phyloP scores from a whole-genome alignment of 2,329 filamentous ascomycete species.

The Pseudocercospora cruenta region DNA sequence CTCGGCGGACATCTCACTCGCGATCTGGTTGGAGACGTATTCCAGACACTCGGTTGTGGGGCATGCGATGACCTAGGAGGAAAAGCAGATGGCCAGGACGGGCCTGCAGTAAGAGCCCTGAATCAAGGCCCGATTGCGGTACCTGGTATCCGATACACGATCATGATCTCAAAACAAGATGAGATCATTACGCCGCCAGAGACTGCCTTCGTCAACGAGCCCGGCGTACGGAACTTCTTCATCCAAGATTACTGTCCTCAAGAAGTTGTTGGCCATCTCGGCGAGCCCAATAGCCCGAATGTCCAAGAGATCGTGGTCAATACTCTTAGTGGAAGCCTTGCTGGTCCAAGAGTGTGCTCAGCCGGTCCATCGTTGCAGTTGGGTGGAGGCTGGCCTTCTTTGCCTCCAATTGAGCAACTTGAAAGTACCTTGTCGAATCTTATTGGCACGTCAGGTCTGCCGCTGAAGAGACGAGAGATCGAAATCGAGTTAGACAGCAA shows the following conservation, averaged over 20 bases:
- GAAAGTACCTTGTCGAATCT: neutral
- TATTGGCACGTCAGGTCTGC: neutral
- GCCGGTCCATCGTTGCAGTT: conserved; percentile 1
- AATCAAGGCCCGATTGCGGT: conserved; percentile 21
- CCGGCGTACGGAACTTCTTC: conserved; percentile 18
- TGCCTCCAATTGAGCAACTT: neutral
- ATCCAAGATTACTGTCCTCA: conserved; percentile 24
- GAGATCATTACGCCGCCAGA: conserved; percentile 20
- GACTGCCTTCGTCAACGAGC: conserved; percentile 22
- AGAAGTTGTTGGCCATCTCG: conserved; percentile 18
- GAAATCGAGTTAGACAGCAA: neutral
- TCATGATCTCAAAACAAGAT: conserved; percentile 20
- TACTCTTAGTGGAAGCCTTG: conserved; percentile 2
- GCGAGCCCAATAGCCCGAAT: conserved; percentile 14
- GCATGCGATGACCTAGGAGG: conserved; percentile 19
- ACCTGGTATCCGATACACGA: conserved; percentile 19
- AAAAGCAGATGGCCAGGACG: neutral
- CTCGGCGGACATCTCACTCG: conserved; percentile 12
- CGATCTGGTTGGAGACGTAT: conserved; percentile 7
- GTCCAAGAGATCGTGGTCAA: conserved; percentile 16
- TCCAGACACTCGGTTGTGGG: conserved; percentile 9
- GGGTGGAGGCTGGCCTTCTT: conserved; percentile 1
- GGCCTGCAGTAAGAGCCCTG: conserved; percentile 15
- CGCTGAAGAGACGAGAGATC: neutral
- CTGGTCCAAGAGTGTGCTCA: conserved; percentile 2